Evolutionary conservation across 768 basidiomycete genomes (phyloP).

Genomic region (Termitomyces sp.): DNA sequence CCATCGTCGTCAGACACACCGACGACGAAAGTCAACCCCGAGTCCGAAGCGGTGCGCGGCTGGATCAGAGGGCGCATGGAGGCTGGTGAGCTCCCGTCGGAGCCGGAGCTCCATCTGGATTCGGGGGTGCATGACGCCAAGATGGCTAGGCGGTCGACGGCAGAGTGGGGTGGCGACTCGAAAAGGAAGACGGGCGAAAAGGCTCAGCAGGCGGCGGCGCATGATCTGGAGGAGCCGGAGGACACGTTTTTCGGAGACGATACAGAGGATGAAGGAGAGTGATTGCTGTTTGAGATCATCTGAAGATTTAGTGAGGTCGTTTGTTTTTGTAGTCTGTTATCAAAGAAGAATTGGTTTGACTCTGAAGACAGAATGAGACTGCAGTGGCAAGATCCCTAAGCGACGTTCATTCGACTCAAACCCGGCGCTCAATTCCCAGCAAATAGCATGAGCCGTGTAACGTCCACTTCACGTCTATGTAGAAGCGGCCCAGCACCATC

Average conservation of each 20-base stretch:
- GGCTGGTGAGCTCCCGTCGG: constrained; percentile 45
- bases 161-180: constrained; percentile 3
- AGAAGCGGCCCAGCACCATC: too few species aligned
- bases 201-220: neutral
- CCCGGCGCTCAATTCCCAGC: too few species aligned
- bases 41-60: constrained; percentile 51
- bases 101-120: constrained; percentile 49
- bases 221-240: constrained; percentile 14
- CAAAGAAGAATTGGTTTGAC: too few species aligned
- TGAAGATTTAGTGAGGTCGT: neutral
- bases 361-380: too few species aligned
- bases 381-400: too few species aligned
- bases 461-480: too few species aligned
- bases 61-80: constrained; percentile 60
- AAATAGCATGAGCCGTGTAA: too few species aligned
- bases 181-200: constrained; percentile 1
- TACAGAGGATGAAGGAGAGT: constrained; percentile 15
- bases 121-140: constrained; percentile 12
- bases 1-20: constrained; percentile 17
- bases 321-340: neutral
- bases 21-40: constrained; percentile 35
- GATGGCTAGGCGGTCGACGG: neutral
- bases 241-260: constrained; percentile 40
- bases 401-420: too few species aligned
- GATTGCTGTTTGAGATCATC: neutral